A percentile compares a stretch with the other conserved stretches of the same genome.
Evolutionary conservation across 768 basidiomycete genomes (phyloP).

Genomic region (Psilocybe sp.): DNA sequence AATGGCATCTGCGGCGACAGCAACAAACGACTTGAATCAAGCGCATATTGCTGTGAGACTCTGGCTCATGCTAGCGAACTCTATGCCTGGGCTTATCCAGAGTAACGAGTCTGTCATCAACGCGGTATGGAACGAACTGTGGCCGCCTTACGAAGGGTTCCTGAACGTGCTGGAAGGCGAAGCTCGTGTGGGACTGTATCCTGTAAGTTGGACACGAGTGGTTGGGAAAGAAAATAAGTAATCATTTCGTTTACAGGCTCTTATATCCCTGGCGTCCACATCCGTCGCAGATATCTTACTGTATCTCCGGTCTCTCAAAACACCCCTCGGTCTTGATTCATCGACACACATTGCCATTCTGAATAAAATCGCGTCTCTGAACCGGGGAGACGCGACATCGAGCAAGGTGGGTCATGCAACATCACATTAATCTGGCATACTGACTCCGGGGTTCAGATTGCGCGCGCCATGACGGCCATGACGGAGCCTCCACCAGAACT

Average conservation of each 20-base stretch:
- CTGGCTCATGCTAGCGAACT: constrained; percentile 62
- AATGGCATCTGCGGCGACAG: constrained; percentile 35
- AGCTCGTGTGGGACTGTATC: constrained; percentile 35
- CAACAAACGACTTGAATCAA: constrained; percentile 61
- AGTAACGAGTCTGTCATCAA: constrained; percentile 30
- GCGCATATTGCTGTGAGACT: constrained; percentile 68
- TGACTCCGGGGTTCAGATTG: constrained; percentile 35
- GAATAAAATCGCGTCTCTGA: constrained; percentile 44
- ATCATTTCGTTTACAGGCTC: constrained; percentile 35
- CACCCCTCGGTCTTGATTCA: constrained; percentile 51
- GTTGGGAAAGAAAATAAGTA: neutral
- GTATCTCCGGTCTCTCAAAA: constrained; percentile 56
- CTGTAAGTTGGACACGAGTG: constrained; percentile 27
- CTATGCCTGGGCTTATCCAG: constrained; percentile 23
- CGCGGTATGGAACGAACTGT: constrained; percentile 72
- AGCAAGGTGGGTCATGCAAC: constrained; percentile 42
- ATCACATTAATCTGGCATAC: neutral
- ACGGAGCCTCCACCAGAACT: constrained; percentile 49
- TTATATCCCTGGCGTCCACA: constrained; percentile 51
- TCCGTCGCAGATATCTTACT: constrained; percentile 65
- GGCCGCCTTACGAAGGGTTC: constrained; percentile 65
- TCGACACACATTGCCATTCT: constrained; percentile 48
- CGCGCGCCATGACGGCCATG: constrained; percentile 50
- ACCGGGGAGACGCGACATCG: constrained; percentile 44
- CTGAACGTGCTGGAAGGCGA: constrained; percentile 48